Conservation (phyloP, 2,329 filamentous ascomycete genomes). For the Trichoderma sp. region DNA sequence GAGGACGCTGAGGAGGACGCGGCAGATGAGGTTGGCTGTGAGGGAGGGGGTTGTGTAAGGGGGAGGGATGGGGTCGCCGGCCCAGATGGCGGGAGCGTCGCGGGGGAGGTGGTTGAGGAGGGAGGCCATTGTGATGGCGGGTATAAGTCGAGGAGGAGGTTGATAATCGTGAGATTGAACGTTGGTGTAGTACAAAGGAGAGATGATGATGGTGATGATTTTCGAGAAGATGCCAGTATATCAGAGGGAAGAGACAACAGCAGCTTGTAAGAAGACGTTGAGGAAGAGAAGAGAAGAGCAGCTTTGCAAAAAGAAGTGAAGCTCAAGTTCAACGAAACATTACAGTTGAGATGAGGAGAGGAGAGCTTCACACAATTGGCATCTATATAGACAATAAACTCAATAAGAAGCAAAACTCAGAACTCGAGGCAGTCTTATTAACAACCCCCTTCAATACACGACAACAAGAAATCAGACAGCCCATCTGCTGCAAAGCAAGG, state of each 20-base stretch:
- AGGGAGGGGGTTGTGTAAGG: constrained; percentile 39
- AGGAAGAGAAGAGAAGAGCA: background rate
- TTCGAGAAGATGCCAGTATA: background rate
- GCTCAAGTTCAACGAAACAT: background rate
- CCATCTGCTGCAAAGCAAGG: background rate
- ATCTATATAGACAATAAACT: constrained; percentile 8
- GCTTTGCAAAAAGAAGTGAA: background rate
- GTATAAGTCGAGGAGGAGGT: no score
- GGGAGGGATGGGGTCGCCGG: background rate
- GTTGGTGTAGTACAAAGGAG: background rate
- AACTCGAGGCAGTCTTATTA: background rate
- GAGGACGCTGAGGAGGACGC: constrained; percentile 51
- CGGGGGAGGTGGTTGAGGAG: background rate
- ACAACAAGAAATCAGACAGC: background rate
- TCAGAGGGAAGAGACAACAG: background rate
- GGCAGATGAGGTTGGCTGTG: constrained; percentile 51
- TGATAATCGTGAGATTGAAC: background rate
- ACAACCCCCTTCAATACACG: background rate
- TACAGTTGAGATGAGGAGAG: background rate
- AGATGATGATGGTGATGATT: no score
- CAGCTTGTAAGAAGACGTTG: background rate
- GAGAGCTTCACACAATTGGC: constrained; percentile 3
- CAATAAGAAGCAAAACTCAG: background rate
- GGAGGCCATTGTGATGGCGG: constrained; percentile 2
- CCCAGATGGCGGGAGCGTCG: constrained; percentile 30